Base-by-base conservation (phyloP, 2,329 filamentous ascomycete species). In the Xylariales sp. region DNA sequence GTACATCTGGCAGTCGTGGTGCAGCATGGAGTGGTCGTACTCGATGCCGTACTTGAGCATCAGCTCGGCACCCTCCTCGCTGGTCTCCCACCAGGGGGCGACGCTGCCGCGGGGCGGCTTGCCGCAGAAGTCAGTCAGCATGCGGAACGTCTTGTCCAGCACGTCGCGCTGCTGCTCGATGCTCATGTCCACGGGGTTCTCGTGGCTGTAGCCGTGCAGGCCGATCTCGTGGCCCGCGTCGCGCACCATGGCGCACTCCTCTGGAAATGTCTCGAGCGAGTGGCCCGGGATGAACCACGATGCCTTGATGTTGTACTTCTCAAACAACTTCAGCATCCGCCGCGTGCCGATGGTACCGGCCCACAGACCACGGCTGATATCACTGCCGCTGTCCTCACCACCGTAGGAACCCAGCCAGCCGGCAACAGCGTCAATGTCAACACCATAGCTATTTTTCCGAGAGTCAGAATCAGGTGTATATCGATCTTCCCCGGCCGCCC, bases 361-460 rank as follows among this genome's bases (percentile, higher is more conserved):
- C 48, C 78, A 89, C 20, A 85, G 60, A 76, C 81, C 82, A 69
- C 83, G 70, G 53, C 76, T 83, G 45, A 88, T 87, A 49, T 88
- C 84, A 51, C 73, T 84, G 2, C 76, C 78, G 6, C 75, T 82
- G 53, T 88, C 83, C 56, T 88, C 75, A 25, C 85, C 83, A 13
- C 81, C 81, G 50, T 89, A 88, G 0, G 78, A 84, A 1, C 84
- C 84, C 1, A 88, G 66, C 85, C 84, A 88, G 7, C 84, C 83
- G 2, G 83, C 77, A 2, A 88, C 81, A n/a, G 83, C 83, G 46
- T 88, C 83, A 18, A 88, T 81, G 44, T 88, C 84, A 17, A 88
- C 79, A 3, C 82, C 81, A 49, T 85, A 86, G 47, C 74, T 69
- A 19, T 25, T 10, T 13, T 4, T 18, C 14, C 5, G 13, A n/a